Base-by-base conservation (phyloP, 768 basidiomycete genomes). In the Ramaria sp. region DNA sequence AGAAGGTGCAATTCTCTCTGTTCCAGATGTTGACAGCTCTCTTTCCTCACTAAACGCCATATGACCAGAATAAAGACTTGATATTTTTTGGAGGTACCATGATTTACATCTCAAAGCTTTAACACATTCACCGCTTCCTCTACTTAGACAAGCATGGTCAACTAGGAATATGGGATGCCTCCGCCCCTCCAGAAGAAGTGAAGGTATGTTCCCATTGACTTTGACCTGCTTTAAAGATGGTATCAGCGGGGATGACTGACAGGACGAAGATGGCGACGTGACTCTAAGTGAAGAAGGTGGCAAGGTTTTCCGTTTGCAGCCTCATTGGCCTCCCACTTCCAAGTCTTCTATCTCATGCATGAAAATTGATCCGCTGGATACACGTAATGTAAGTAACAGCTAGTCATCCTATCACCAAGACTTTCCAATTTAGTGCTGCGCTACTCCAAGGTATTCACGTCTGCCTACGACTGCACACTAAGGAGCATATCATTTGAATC, bases 101-200 rank as follows among this genome's bases (percentile, higher is more conserved):
- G 1, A 9, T 8, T 50, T 22, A 34, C 28, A 57, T 15, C 16
- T 18, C 25, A 61, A 53, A 55, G 1, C 13, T 57, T 22, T 45
- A 12, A 39, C 24, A 43, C 56, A 28, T 16, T 61, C 28, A 34
- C 52, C 34, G 16, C 9, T 25, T 43, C 32, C 0, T 27, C 22
- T 44, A 24, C 53, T 15, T 56, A 89, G 89, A 91, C 61, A 92
- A 90, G 61, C 81, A 87, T 59, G 89, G 89, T 0, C 78, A 82
- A 61, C 69, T 92, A 38, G 89, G 88, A 2, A 82, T 92, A 34
- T 92, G 89, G 89, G 89, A 92, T 67, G 83, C 89, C 9, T 77
- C 78, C 57, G 87, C 89, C 1, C 69, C 80, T 8, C 60, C 68
- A 20, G 85, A 86, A 28, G 86, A 88, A 60, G 71, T 70, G 1